These are phyloP conservation scores for Ramaria sp. DNA, from an alignment of 768 basidiomycete species.

Conservation along the genomic window DNA sequence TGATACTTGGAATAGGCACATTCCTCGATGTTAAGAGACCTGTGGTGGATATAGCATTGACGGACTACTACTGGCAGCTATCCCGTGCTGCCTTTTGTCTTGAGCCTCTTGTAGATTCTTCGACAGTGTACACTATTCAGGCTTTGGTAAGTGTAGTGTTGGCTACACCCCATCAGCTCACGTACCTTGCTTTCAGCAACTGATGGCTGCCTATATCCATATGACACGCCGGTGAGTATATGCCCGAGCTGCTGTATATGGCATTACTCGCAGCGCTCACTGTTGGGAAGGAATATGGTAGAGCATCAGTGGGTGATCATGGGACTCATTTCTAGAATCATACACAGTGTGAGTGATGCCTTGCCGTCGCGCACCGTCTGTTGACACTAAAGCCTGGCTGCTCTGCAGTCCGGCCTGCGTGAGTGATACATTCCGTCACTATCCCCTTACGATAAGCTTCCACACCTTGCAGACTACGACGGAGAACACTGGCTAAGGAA, in stretches of 20 bases:
- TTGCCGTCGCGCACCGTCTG: no score
- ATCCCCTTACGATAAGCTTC: background rate
- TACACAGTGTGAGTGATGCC: background rate
- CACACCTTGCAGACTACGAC: background rate
- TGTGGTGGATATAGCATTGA: constrained; percentile 18
- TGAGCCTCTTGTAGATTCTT: constrained; percentile 32
- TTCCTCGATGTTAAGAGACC: constrained; percentile 29
- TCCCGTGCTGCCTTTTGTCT: constrained; percentile 36
- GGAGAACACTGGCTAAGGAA: background rate
- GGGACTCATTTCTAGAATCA: background rate
- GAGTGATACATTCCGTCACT: background rate
- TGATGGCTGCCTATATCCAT: constrained; percentile 1
- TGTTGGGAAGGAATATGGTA: background rate
- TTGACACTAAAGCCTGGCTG: background rate
- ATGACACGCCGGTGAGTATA: background rate
- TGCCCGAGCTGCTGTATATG: background rate
- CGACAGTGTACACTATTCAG: constrained; percentile 37
- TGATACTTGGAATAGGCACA: constrained; percentile 34
- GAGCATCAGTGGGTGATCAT: background rate
- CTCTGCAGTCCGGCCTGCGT: background rate
- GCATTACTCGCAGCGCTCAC: no score
- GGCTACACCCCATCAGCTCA: constrained; percentile 24
- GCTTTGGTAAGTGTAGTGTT: constrained; percentile 23
- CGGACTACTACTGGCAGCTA: constrained; percentile 35
- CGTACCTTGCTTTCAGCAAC: constrained; percentile 2